Conservation (phyloP, 2,329 filamentous ascomycete species). For the Clonostachys rosea region DNA sequence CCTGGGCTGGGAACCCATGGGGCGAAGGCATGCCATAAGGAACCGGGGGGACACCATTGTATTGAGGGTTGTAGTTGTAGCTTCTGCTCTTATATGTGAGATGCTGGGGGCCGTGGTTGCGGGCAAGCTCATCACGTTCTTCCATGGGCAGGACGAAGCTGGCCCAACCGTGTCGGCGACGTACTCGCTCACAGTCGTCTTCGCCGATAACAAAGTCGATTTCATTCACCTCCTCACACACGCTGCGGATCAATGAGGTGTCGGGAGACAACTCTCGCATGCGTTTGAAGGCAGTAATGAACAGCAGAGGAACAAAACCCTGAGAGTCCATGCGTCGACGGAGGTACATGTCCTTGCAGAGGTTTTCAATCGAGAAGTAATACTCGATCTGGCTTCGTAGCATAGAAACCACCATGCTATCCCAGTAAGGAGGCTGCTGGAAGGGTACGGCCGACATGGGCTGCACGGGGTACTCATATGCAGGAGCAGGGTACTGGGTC, state of each 20-base stretch:
- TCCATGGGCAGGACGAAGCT: constrained; percentile 71
- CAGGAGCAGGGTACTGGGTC: constrained; percentile 16
- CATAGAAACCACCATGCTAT: constrained; percentile 31
- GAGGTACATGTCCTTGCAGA: constrained; percentile 88
- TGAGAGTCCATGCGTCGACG: constrained; percentile 92
- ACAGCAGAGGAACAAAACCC: constrained; percentile 77
- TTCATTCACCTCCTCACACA: constrained; percentile 65
- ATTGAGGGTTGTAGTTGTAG: constrained; percentile 17
- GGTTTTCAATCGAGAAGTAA: constrained; percentile 95
- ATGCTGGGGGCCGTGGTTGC: constrained; percentile 60
- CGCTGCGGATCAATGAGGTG: constrained; percentile 67
- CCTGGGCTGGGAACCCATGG: constrained; percentile 17
- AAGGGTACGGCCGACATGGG: constrained; percentile 29
- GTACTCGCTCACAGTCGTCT: constrained; percentile 71
- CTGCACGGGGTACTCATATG: constrained; percentile 32
- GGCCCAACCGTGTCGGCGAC: constrained; percentile 71
- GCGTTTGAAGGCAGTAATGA: constrained; percentile 84
- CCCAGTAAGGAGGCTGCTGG: constrained; percentile 43
- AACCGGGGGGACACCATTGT: constrained; percentile 17
- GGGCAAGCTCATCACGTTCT: constrained; percentile 68
- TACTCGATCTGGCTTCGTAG: constrained; percentile 67
- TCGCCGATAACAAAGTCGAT: constrained; percentile 73
- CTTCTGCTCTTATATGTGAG: constrained; percentile 26
- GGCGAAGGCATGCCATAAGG: constrained; percentile 20
- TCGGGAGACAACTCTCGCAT: constrained; percentile 48